Base-by-base conservation (phyloP, 177 flowering plant genomes). In the Tripterygium wilfordii region DNA sequence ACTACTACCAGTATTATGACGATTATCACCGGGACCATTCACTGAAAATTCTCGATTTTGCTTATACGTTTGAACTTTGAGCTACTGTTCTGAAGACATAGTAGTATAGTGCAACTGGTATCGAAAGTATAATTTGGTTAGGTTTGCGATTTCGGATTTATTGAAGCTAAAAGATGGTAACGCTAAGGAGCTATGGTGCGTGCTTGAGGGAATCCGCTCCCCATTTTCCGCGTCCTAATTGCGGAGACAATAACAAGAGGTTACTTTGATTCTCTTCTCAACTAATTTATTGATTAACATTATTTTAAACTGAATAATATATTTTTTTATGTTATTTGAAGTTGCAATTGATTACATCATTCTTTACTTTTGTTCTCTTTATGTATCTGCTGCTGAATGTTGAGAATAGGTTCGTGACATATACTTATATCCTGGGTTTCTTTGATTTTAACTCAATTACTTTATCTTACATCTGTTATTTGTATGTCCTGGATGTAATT, bases 121-220 rank as follows among this genome's bases (percentile, higher is more conserved):
- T n/a, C n/a, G n/a, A n/a, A n/a, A n/a, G n/a, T n/a, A n/a, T n/a
- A n/a, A n/a, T n/a, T n/a, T n/a, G n/a, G n/a, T n/a, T n/a, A n/a
- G n/a, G 12, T 7, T 2, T 37, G 20, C 3, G 20, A 15, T 16
- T 37, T 21, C 4, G 6, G 13, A 15, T 37, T 19, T 16, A 5
- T 2, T 17, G 13, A 13, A 19, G 8, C 15, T 9, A 20, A 20
- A 13, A 20, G 8, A 70, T 70, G 75, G 68, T 63, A 3, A 30
- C 54, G 24, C 22, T 66, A 50, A 55, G 46, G 51, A 53, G 65
- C 57, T 62, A 33, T 21, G 21, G 47, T 14, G 24, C 45, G 36
- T 38, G 60, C 60, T 53, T 51, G 56, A 58, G 45, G 19, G 70
- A 58, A 14, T 49, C 62, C 2, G 20, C 62, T 25, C 37, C 53